Evolutionary conservation across 148 eudicot species (phyloP).

Genomic region (Spergularia bocconei): DNA sequence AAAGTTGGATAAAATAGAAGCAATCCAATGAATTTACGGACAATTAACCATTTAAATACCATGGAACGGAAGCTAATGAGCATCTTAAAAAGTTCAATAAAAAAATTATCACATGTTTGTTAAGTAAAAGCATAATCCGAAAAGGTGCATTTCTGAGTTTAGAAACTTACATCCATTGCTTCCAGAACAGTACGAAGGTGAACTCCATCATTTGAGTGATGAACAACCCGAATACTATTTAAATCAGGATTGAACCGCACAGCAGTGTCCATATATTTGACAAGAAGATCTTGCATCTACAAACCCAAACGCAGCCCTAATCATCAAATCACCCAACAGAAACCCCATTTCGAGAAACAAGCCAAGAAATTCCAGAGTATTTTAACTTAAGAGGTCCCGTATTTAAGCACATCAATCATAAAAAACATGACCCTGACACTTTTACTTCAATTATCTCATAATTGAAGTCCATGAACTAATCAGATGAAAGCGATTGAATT

Average conservation of each 20-base stretch:
- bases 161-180: slow-evolving; percentile 85
- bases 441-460: neutral
- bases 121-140: neutral
- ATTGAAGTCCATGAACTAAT: neutral
- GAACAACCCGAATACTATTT: slow-evolving; percentile 44
- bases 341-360: neutral
- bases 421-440: neutral
- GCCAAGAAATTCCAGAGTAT: slow-evolving; percentile 17
- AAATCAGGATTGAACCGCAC: slow-evolving; percentile 53
- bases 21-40: neutral
- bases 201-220: slow-evolving; percentile 35
- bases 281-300: slow-evolving; percentile 84
- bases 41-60: neutral
- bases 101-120: neutral
- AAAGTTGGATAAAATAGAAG: too few relatives aligned
- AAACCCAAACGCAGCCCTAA: slow-evolving; percentile 47
- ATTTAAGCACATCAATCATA: neutral
- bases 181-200: slow-evolving; percentile 67
- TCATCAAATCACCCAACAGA: slow-evolving; percentile 20
- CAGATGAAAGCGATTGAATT: neutral
- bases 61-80: neutral
- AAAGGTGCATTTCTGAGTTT: neutral
- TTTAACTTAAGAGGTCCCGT: neutral
- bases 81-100: neutral
- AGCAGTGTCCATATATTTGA: slow-evolving; percentile 58